These are phyloP conservation scores for Trypanosomatidae sp. DNA, from an alignment of 208 protist genomes.

Conservation along the genomic window DNA sequence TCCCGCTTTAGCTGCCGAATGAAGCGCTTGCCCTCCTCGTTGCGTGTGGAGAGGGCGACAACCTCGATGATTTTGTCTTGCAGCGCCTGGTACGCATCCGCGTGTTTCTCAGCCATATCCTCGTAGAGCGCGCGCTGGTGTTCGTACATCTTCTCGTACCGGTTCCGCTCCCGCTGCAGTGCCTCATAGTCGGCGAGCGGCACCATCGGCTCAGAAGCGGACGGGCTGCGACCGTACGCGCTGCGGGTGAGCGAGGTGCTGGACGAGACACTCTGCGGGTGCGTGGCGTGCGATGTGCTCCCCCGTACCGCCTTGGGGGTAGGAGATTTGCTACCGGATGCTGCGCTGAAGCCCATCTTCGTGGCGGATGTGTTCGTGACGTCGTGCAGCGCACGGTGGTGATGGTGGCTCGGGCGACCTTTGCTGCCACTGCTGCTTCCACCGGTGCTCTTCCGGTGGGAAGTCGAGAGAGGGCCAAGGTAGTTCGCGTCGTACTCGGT, in stretches of 20 bases:
- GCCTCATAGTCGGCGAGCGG: constrained; percentile 53
- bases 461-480: constrained; percentile 32
- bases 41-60: constrained; percentile 81
- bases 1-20: constrained; percentile 91
- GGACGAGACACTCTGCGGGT: constrained; percentile 18
- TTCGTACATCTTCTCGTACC: constrained; percentile 88
- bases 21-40: constrained; percentile 88
- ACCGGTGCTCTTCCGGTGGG: constrained; percentile 6
- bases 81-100: constrained; percentile 64
- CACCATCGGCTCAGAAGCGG: constrained; percentile 43
- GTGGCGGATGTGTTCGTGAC: constrained; percentile 32
- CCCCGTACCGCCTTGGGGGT: constrained; percentile 41
- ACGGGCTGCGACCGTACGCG: constrained; percentile 12
- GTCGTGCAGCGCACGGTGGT: constrained; percentile 35
- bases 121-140: constrained; percentile 86
- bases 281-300: constrained; percentile 17
- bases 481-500: constrained; percentile 66
- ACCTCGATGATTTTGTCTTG: constrained; percentile 90
- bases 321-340: constrained; percentile 36
- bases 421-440: constrained; percentile 11
- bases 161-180: constrained; percentile 73
- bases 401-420: constrained; percentile 7
- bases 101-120: constrained; percentile 77
- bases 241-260: constrained; percentile 25
- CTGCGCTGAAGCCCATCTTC: constrained; percentile 29